Evolutionary conservation across 345 rosid species (phyloP).

Genomic region (Pelargonium nanum): DNA sequence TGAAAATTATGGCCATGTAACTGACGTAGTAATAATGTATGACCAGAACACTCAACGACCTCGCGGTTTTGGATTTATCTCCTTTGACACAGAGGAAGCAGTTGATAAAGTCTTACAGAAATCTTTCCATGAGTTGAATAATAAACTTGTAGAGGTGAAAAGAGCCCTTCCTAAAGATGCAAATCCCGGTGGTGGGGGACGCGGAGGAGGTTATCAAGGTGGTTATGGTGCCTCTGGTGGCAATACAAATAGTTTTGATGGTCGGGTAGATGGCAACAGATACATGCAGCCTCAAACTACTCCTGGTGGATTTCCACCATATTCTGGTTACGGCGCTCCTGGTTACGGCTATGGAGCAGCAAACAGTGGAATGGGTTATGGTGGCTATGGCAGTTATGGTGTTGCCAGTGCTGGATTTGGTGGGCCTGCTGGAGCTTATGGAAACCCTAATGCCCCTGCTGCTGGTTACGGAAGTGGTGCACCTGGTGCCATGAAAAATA

Average conservation of each 20-base stretch:
- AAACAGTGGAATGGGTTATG: conserved; percentile 64
- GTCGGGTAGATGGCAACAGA: conserved; percentile 71
- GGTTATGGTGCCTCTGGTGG: conserved; percentile 67
- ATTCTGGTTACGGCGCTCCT: conserved; percentile 56
- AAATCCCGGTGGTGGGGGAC: conserved; percentile 61
- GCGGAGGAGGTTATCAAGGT: conserved; percentile 42
- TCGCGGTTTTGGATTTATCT: conserved; percentile 94
- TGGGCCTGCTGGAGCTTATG: conserved; percentile 60
- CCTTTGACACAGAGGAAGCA: conserved; percentile 86
- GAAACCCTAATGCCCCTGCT: conserved; percentile 57
- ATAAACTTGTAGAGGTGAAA: conserved; percentile 96
- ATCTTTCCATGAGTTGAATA: conserved; percentile 79
- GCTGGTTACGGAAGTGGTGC: conserved; percentile 82
- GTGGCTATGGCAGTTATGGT: conserved; percentile 61
- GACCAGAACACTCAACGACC: conserved; percentile 93
- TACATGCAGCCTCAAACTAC: conserved; percentile 66
- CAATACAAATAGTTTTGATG: conserved; percentile 50
- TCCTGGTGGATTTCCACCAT: conserved; percentile 64
- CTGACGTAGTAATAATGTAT: conserved; percentile 92
- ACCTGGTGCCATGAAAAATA: conserved; percentile 53
- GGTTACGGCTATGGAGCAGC: conserved; percentile 86
- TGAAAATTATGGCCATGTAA: conserved; percentile 77
- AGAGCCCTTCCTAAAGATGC: conserved; percentile 96
- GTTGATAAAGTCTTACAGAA: conserved; percentile 87
- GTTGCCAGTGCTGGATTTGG: conserved; percentile 59